These are phyloP conservation scores for Penicillium sp. DNA, from an alignment of 2,329 filamentous ascomycete species.

Conservation along the genomic window DNA sequence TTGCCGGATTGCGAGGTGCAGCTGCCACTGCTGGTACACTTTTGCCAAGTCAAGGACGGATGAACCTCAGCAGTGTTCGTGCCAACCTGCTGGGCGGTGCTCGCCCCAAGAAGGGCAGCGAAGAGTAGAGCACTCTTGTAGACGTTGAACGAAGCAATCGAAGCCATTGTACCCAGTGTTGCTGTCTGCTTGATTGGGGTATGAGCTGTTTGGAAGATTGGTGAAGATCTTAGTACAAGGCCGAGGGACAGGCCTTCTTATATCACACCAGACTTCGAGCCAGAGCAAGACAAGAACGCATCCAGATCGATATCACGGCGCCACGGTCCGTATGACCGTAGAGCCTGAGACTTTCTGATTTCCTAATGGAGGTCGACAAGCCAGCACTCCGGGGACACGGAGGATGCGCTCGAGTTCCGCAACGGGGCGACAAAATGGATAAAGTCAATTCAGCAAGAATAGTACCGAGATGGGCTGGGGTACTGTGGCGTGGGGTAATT, in stretches of 20 bases:
- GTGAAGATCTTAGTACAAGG: background rate
- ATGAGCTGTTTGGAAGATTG: background rate
- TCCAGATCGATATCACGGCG: conserved; percentile 3
- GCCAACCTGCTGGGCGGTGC: conserved; percentile 34
- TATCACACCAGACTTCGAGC: background rate
- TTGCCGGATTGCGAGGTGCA: conserved; percentile 56
- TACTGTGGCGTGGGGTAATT: background rate
- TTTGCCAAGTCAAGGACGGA: conserved; percentile 55
- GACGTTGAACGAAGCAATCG: conserved; percentile 21
- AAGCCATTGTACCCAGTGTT: conserved; percentile 3
- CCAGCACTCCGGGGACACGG: conserved; percentile 24
- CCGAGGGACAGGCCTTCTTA: conserved; percentile 4
- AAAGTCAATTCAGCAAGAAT: background rate
- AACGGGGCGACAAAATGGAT: background rate
- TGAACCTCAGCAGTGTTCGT: conserved; percentile 41
- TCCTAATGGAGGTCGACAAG: conserved; percentile 14
- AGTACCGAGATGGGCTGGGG: background rate
- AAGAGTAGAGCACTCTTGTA: conserved; percentile 33
- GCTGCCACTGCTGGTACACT: conserved; percentile 53
- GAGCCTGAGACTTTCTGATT: background rate
- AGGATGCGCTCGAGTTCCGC: conserved; percentile 5
- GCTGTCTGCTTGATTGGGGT: background rate
- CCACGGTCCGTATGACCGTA: conserved; percentile 16
- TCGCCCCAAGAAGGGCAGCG: conserved; percentile 26
- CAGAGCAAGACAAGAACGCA: background rate